Evolutionary conservation across 78 protist genomes (phyloP), one percentile per base, ranked within the genome.

Genomic region (Salpingoeca rosetta): DNA sequence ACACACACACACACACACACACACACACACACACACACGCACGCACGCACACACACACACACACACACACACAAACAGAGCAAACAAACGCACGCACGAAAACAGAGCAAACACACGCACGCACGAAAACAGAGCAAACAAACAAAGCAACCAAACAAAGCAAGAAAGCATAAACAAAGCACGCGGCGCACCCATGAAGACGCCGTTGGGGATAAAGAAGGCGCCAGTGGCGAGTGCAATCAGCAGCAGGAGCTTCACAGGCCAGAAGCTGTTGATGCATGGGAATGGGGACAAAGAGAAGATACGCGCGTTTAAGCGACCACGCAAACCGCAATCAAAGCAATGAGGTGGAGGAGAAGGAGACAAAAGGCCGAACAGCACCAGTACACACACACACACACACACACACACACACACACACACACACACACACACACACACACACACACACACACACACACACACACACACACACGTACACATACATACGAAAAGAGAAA

Each of bases 151-250:
- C 7, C 65, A 7, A 51, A 51, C 31, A 7, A 51, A 51, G 65
- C 7, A 51, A 17, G 7, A 17, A 51, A 17, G 31, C 17, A 7
- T 22, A 17, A 51, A 7, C 65, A 17, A 51, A 17, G 31, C 65
- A 17, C 31, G 65, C 7, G 31, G 17, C 79, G 38, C 79, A 42
- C 57, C 35, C 22, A 38, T 36, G 80, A 86, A 86, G 80, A 86
- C 56, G 35, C 24, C 0, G 89, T 86, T 86, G 28, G 85, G 84
- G 0, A 86, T 81, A 65, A 81, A 86, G 85, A 86, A 86, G 28
- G 85, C 22, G n/a, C 41, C 85, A 3, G 81, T 74, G 31, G 74
- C 37, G 39, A 81, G 74, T 0, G 57, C 82, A 28, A 73, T 26
- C 2, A 86, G 35, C 0, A 65, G 38, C 2, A 81, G 3, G 45